Base-by-base conservation (phyloP, 2,329 filamentous ascomycete genomes). In the Dactylonectria macrodidyma region DNA sequence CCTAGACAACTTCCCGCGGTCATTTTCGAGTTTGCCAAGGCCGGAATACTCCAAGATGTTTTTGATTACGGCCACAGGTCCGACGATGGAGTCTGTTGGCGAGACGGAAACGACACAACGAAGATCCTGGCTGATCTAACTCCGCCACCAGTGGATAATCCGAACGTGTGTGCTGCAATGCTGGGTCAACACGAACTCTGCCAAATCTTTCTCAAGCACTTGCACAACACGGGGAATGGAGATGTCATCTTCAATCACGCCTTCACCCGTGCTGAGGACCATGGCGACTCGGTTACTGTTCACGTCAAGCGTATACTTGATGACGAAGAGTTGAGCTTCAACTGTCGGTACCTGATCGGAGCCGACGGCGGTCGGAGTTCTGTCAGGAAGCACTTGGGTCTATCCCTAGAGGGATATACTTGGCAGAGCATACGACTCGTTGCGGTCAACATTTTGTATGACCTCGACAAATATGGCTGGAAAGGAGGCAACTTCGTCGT, bases 391-490 rank as follows among this genome's bases (percentile, higher is more conserved):
- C 55, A 57, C 36, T 57, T 57, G 38, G 34, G 34, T 41, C 14
- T 57, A 36, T 41, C 55, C 22, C 22, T 57, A n/a, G 55, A 47
- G 55, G 55, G 55, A 46, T 57, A 57, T 19, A 57, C 55, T 19
- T 57, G 55, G 55, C 55, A 19, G 55, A 30, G 30, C 22, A 46
- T 57, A 16, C 55, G 55, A 19, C 55, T 57, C 38, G 55, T 57
- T n/a, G 38, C 55, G n/a, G 55, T 57, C 33, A 46, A 57, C 19
- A 57, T 57, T 30, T 12, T 57, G 34, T 57, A 57, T 46, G 55
- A 57, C 55, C 55, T 57, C 36, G 55, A 57, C 36, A 57, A 46
- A 30, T 57, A 57, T 33, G 55, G 55, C n/a, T 57, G 55, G 55
- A 57, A 57, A 46, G 24, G 19, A 16, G 55, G 55, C 9, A 57